Evolutionary conservation across 306 rosid genomes (phyloP), one percentile per base, ranked within the genome.

Genomic region (Glycyrrhiza uralensis): DNA sequence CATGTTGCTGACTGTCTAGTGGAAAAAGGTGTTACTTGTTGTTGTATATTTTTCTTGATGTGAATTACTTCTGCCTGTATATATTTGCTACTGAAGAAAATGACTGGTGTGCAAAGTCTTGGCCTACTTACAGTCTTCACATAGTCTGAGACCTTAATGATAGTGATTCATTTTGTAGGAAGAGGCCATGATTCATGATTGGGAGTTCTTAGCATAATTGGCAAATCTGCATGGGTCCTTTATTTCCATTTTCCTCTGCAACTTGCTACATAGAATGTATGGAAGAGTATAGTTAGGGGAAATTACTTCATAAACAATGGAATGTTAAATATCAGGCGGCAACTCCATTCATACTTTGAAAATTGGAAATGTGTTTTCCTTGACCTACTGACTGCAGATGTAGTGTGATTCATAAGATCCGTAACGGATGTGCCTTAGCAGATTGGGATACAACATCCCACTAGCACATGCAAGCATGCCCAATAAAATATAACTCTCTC

Each of bases 331-430:
- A 23, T 57, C 41, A 42, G 62, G 4, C 26, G 24, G 30, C 3
- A 15, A 24, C 1, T 44, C 9, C 50, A 23, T 76, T 71, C 23
- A 11, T 56, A 18, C 62, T 28, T 36, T 6, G 23, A 22, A 47
- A 36, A 71, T 47, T 54, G 49, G 18, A 12, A 63, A 10, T 36
- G 50, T 75, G n/a, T 55, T 45, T 32, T 81, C 24, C 35, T 56
- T 47, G 13, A 54, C 33, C 57, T 24, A 24, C 35, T 6, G 39
- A 30, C 56, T n/a, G 5, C 22, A 52, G 1, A 42, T 32, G 57
- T n/a, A 11, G n/a, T 64, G 41, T 64, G 29, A 12, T 62, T 64
- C 57, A 46, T 20, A 75, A 55, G 18, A 63, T 63, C 28, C 8
- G 18, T 44, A 9, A 33, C 24, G 17, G 42, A 22, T 18, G 33